Evolutionary conservation across 2,329 filamentous ascomycete species (phyloP), one percentile per base, ranked within the genome.

Genomic region (Tolypocladium ovalisporum): DNA sequence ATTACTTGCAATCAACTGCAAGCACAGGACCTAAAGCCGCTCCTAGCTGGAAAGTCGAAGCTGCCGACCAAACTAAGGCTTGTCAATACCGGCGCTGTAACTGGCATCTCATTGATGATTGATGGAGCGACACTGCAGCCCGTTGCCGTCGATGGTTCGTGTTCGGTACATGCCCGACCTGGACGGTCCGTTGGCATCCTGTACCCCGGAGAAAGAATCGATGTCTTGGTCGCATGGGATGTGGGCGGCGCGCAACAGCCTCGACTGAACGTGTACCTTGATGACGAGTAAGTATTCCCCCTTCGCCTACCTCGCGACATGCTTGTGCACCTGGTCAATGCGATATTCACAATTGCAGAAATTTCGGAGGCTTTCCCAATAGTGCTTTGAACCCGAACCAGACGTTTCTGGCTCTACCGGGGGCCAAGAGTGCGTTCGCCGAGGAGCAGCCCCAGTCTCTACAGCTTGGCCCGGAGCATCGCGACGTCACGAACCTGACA

Each of bases 121-220:
- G 60, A 64, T 15, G 64, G 62, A 1, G 65, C 63, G 15, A 60
- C 59, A 4, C 52, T 67, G 29, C 52, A 62, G 39, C 62, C 65
- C 12, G 54, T 63, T 7, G 55, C 62, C 7, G 56, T 66, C 1
- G 65, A 67, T 19, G 65, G 62, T 13, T 64, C 60, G 10, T 63
- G 61, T 27, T 29, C 54, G 1, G 62, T 67, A 1, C 44, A 60
- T 8, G 39, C 61, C 0, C 44, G 56, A 13, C 36, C 58, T 1
- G 56, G 58, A 6, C 56, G 60, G 32, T 61, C 61, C 10, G 44
- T 66, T n/a, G 65, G 65, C 1, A 60, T 65, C 19, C 53, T 67
- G 1, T 66, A 66, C 47, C 65, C 65, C 2, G 65, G 65, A 4
- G 65, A 67, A 42, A 57, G 65, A 19, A 57, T 61, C 17, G 64